Conservation (phyloP, 148 eudicot species). For the Camellia lanceoleosa region DNA sequence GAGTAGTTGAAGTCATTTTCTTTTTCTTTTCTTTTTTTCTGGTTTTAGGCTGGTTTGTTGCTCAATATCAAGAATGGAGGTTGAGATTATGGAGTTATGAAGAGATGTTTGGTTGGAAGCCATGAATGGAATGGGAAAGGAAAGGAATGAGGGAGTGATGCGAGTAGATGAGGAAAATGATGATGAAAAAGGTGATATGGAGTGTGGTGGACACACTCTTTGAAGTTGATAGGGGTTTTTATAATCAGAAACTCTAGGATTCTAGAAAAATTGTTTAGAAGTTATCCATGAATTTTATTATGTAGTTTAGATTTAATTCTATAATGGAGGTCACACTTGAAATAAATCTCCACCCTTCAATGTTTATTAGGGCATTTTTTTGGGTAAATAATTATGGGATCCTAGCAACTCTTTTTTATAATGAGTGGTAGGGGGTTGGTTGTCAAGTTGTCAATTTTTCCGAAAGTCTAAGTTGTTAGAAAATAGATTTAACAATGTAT, state of each 20-base stretch:
- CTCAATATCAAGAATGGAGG: conserved; percentile 8
- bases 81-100: conserved; percentile 2
- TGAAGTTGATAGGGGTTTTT: conserved; percentile 2
- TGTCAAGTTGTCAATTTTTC: no score
- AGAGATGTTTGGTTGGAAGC: conserved; percentile 18
- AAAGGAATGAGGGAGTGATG: not conserved
- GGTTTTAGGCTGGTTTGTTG: not conserved
- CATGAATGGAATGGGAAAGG: conserved; percentile 13
- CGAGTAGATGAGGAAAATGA: not conserved
- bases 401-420: no score
- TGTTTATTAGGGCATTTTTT: no score
- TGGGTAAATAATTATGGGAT: no score
- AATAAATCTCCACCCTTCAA: no score
- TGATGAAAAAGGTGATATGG: not conserved
- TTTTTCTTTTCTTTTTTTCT: not conserved
- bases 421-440: no score
- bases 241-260: not conserved
- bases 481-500: no score
- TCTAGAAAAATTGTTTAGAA: no score
- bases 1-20: conserved; percentile 31
- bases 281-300: no score
- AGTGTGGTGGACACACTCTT: conserved; percentile 2
- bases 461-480: no score
- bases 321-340: no score
- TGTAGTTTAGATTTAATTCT: no score